Base-by-base conservation (phyloP, 2,329 filamentous ascomycete genomes). In the Bertia moriformis region DNA sequence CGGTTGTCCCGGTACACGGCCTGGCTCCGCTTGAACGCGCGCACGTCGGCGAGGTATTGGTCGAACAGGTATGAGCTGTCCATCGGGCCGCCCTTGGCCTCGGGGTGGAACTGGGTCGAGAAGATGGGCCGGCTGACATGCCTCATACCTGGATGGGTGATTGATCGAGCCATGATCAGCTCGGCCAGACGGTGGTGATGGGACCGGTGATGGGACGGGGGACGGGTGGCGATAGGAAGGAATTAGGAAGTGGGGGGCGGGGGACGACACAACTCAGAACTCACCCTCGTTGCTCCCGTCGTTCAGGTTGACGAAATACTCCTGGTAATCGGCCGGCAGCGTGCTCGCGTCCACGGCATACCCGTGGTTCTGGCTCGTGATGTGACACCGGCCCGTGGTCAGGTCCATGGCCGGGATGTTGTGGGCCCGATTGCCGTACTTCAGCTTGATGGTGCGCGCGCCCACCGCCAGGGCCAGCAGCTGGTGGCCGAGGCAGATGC, bases 251-350 rank as follows among this genome's bases (percentile, higher is more conserved):
- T n/a, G n/a, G n/a, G n/a, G n/a, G n/a, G n/a, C n/a, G n/a, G n/a
- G n/a, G n/a, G n/a, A n/a, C n/a, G n/a, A n/a, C n/a, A n/a, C n/a
- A n/a, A n/a, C n/a, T n/a, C n/a, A n/a, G n/a, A 27, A 52, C 59
- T 44, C 57, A 66, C 77, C 89, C 69, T 98, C 91, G 61, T 98
- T 98, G 60, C 83, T 89, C 45, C 87, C 86, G 56, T 98, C 91
- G 62, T 96, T 98, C 48, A 96, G 70, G 70, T 98, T 96, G 61
- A 93, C 81, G 58, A 96, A 98, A 71, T 93, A 96, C 61, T 94
- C 89, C 71, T 88, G 91, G 78, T 87, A 98, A 24, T 95, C 87
- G 40, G 65, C 67, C 40, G 84, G 75, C 30, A 98, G 69, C 7
- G 86, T 94, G 43, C 72, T 70, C 4, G 83, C 74, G 54, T 96